Evolutionary conservation across 768 basidiomycete species (phyloP), one percentile per base, ranked within the genome.

Genomic region (Termitomyces sp.): DNA sequence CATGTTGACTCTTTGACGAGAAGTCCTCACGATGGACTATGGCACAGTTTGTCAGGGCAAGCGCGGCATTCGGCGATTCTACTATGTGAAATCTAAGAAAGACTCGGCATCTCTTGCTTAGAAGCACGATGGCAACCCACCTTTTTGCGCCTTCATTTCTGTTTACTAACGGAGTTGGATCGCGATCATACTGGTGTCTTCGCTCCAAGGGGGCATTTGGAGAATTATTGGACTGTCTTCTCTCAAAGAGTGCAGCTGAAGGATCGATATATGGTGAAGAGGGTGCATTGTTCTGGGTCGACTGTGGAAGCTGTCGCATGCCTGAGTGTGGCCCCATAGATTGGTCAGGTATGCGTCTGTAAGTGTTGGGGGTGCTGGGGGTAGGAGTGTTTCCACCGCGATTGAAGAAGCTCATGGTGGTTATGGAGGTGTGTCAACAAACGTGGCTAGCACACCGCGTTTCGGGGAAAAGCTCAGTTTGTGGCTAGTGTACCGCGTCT

Each of bases 21-120:
- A 95, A 95, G 71, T 97, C 93, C 5, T 77, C 74, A 1, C 88
- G 84, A 69, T 90, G 77, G 30, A 92, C 91, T 45, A 95, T 82
- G 16, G 96, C 68, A 63, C 91, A 86, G 69, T 95, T 96, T 18
- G 84, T 80, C 58, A 93, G 75, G 0, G 93, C 94, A 26, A 93
- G 79, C 1, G 79, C 71, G 51, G 86, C 82, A 57, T 77, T 84
- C 0, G 91, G 88, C 55, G 82, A 80, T 18, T 75, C 69, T 4
- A 81, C 82, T 54, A 93, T 85, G 28, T 66, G 69, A 63, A 77
- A 89, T 50, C 83, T 86, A 35, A 45, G 22, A 26, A 30, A 48
- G 30, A 47, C 13, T 58, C 51, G 59, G 56, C 62, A 66, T 54
- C 45, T 50, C 24, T 36, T 49, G 36, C 22, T 26, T 22, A 14